Percentiles rank a stretch among this genome's conserved stretches.
Evolutionary conservation across 2,329 filamentous ascomycete species (phyloP).

Genomic region (Ophiostoma sp.): DNA sequence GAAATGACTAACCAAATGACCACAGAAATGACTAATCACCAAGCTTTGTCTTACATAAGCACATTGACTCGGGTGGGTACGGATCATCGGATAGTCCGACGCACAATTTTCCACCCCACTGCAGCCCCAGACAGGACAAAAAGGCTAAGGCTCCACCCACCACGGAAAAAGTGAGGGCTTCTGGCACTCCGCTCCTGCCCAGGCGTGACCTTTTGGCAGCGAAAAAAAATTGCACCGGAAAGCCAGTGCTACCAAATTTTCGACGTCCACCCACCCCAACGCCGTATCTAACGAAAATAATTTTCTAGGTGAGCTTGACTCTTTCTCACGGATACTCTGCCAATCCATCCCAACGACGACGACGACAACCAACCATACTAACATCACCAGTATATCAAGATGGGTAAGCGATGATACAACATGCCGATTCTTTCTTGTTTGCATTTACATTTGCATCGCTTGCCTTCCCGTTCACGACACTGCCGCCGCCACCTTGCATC

Average conservation of each 20-base stretch:
- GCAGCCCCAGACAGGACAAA: neutral
- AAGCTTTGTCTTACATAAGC: neutral
- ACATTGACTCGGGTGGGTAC: neutral
- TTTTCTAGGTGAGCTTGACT: slow-evolving; percentile 26
- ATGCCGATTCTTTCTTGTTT: neutral
- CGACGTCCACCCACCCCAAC: slow-evolving; percentile 23
- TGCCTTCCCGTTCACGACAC: neutral
- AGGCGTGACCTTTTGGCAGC: slow-evolving; percentile 13
- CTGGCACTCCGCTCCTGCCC: slow-evolving; percentile 15
- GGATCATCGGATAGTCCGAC: slow-evolving; percentile 24
- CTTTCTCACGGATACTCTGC: slow-evolving; percentile 13
- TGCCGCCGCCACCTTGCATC: slow-evolving; percentile 15
- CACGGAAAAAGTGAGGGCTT: slow-evolving; percentile 20
- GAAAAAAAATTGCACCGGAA: slow-evolving; percentile 24
- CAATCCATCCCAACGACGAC: slow-evolving; percentile 21
- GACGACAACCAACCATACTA: slow-evolving; percentile 31
- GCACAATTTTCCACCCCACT: slow-evolving; percentile 23
- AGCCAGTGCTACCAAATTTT: slow-evolving; percentile 25
- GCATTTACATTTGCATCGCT: neutral
- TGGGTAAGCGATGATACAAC: slow-evolving; percentile 11
- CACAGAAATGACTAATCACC: neutral
- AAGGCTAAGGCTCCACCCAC: neutral
- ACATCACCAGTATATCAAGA: slow-evolving; percentile 18
- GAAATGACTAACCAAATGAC: neutral
- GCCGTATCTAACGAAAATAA: slow-evolving; percentile 27